A percentile compares a stretch with the other conserved stretches of the same genome.
Conservation (phyloP, 2,329 filamentous ascomycete genomes). For the Phyllosticta paracitricarpa region DNA sequence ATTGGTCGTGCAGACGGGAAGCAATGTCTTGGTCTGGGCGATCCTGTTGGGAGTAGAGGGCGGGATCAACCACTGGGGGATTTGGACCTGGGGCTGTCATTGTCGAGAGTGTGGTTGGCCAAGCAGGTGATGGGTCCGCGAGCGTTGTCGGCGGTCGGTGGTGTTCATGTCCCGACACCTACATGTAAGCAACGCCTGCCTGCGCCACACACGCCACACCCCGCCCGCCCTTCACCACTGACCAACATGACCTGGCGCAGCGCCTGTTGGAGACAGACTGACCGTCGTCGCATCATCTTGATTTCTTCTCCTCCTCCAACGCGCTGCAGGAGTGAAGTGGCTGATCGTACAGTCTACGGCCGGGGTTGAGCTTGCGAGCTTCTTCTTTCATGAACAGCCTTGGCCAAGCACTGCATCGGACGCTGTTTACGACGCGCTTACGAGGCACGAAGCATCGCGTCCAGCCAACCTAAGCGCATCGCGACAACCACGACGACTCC, state of each 20-base stretch:
- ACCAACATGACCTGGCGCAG: no score
- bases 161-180: background rate
- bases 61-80: conserved; percentile 2
- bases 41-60: conserved; percentile 3
- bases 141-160: background rate
- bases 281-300: background rate
- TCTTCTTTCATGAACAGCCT: background rate
- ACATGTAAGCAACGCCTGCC: background rate
- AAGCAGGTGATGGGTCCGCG: background rate
- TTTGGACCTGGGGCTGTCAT: background rate
- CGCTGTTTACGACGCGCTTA: background rate
- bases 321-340: background rate
- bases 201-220: no score
- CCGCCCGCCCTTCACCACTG: no score
- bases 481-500: background rate
- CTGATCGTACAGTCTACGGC: background rate
- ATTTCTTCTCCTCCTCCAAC: background rate
- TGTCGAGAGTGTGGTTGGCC: background rate
- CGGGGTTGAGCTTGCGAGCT: background rate
- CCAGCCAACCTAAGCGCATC: background rate
- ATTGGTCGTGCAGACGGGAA: conserved; percentile 7
- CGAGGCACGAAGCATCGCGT: background rate
- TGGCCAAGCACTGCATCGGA: background rate
- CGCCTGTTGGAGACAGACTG: background rate
- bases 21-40: conserved; percentile 4